Evolutionary conservation across 768 basidiomycete genomes (phyloP).

Genomic region (Mycena indigotica): DNA sequence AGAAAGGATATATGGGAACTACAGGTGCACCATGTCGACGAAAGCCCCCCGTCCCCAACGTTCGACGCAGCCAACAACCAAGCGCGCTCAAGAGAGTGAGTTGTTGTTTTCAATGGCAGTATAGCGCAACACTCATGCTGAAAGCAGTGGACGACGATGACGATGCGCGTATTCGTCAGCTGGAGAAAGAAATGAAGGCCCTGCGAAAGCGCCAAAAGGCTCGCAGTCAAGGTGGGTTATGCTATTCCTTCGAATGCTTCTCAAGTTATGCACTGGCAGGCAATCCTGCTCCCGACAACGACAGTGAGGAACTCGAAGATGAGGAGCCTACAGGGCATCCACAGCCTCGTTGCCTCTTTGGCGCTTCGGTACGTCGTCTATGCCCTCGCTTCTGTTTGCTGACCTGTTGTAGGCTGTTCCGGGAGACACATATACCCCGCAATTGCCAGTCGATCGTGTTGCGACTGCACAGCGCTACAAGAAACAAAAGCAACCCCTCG

Average conservation of each 20-base stretch:
- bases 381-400: neutral
- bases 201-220: neutral
- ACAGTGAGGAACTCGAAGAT: neutral
- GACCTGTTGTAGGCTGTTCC: neutral
- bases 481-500: neutral
- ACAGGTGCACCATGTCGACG: too few species aligned
- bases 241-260: neutral
- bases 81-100: too few species aligned
- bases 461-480: neutral
- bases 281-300: neutral
- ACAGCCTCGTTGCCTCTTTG: neutral
- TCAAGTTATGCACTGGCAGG: neutral
- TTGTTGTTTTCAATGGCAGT: too few species aligned
- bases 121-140: too few species aligned
- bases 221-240: neutral
- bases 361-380: neutral
- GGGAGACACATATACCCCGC: neutral
- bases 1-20: too few species aligned
- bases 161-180: conserved; percentile 21
- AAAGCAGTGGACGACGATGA: neutral
- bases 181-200: neutral
- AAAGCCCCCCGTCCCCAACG: too few species aligned
- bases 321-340: neutral
- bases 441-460: neutral
- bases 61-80: too few species aligned